These are phyloP conservation scores for Pseudogymnoascus sp. DNA, from an alignment of 2,329 filamentous ascomycete species.

Conservation along the genomic window DNA sequence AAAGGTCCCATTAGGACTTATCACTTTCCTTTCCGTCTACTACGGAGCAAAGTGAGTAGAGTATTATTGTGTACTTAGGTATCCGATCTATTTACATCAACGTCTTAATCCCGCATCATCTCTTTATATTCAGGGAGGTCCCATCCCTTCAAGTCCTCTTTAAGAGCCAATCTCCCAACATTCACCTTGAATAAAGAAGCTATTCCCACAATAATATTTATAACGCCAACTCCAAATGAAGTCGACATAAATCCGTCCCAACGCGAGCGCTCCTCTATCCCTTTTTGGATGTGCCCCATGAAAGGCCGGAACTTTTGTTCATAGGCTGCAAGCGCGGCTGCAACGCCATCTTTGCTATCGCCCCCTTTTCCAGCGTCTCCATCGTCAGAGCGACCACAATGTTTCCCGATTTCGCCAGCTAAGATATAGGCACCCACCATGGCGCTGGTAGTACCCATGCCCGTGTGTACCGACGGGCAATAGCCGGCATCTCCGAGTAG, in stretches of 20 bases:
- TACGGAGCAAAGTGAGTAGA: constrained; percentile 1
- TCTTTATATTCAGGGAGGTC: constrained; percentile 27
- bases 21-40: not conserved
- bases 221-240: constrained; percentile 27
- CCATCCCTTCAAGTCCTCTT: constrained; percentile 31
- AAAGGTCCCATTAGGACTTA: not conserved
- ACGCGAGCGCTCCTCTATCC: not conserved
- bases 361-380: constrained; percentile 14
- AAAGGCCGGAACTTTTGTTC: constrained; percentile 39
- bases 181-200: constrained; percentile 32
- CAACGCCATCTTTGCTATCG: constrained; percentile 41
- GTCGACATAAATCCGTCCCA: constrained; percentile 25
- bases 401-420: constrained; percentile 42
- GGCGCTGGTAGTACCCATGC: constrained; percentile 44
- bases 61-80: not conserved
- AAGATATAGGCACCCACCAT: constrained; percentile 48
- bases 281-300: constrained; percentile 35
- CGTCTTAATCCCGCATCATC: constrained; percentile 26
- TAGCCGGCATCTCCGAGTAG: constrained; percentile 50
- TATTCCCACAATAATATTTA: constrained; percentile 28
- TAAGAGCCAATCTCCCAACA: constrained; percentile 26
- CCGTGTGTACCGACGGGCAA: constrained; percentile 41
- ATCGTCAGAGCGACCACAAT: not conserved
- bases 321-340: constrained; percentile 37
- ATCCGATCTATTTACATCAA: not conserved